Conservation (phyloP, 306 rosid species). For the Medicago ruthenica region DNA sequence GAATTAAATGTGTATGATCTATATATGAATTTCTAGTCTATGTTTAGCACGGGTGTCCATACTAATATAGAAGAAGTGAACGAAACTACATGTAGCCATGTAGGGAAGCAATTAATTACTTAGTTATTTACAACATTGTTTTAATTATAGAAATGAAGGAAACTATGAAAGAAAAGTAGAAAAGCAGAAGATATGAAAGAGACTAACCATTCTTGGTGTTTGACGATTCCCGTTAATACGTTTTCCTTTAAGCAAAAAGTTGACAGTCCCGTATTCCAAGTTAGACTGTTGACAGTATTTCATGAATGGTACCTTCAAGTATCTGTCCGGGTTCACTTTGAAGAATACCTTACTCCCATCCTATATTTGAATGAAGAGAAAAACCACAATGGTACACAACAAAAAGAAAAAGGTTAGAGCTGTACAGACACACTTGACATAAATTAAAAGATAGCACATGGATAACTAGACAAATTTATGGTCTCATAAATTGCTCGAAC, state of each 20-base stretch:
- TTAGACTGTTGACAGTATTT: not conserved
- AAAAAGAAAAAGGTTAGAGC: not conserved
- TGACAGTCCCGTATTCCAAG: not conserved
- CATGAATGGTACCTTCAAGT: not conserved
- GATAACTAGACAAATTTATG: too few species aligned
- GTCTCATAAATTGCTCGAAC: too few species aligned
- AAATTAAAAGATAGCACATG: not conserved
- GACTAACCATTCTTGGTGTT: slow-evolving; percentile 39
- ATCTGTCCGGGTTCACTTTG: not conserved
- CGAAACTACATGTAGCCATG: too few species aligned
- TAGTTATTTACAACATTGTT: too few species aligned
- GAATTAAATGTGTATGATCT: too few species aligned
- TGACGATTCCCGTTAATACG: not conserved
- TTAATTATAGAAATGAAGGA: too few species aligned
- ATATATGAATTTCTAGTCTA: too few species aligned
- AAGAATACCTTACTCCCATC: slow-evolving; percentile 32
- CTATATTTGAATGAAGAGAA: slow-evolving; percentile 31
- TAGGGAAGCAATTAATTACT: too few species aligned
- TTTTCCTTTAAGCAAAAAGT: not conserved
- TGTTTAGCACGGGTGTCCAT: too few species aligned
- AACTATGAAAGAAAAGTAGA: too few species aligned
- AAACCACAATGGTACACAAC: not conserved
- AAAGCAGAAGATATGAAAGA: not conserved
- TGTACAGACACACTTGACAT: not conserved
- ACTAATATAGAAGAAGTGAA: too few species aligned